Conservation (phyloP, 129 eudicot species). For the Glebionis coronaria region DNA sequence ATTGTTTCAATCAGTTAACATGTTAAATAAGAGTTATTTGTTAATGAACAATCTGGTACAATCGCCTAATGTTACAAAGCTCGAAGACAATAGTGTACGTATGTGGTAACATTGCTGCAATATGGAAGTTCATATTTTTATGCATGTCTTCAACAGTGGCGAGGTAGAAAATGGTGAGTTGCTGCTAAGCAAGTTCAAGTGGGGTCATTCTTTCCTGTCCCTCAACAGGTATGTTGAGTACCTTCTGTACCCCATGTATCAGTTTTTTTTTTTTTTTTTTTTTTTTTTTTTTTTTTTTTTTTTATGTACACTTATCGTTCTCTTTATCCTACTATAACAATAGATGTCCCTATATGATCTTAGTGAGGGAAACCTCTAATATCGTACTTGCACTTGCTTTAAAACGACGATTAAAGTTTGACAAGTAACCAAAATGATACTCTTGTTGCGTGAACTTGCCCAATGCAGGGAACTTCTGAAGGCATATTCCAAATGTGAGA, state of each 20-base stretch:
- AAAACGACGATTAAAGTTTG: neutral
- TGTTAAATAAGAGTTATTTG: neutral
- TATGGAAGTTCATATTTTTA: neutral
- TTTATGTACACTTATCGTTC: neutral
- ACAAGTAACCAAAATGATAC: neutral
- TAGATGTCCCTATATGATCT: too few species aligned
- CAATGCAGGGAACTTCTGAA: slow-evolving; percentile 76
- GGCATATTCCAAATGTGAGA: slow-evolving; percentile 80
- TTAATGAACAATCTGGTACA: too few species aligned
- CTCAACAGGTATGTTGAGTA: slow-evolving; percentile 61
- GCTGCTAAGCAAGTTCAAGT: slow-evolving; percentile 90
- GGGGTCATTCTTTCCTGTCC: slow-evolving; percentile 98
- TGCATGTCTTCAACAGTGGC: slow-evolving; percentile 54
- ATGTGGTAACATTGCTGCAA: neutral
- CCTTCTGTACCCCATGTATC: slow-evolving; percentile 9
- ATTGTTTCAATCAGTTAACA: too few species aligned
- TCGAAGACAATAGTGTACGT: neutral
- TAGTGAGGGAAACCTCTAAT: too few species aligned
- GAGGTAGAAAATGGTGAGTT: slow-evolving; percentile 83
- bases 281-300: neutral
- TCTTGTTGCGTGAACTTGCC: slow-evolving; percentile 4
- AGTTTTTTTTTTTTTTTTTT: neutral
- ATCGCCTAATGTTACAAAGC: too few species aligned
- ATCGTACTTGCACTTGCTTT: too few species aligned
- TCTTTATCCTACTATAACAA: neutral